phyloP scores from a whole-genome alignment of 2,329 filamentous ascomycete genomes.

The Lecanicillium sp. region DNA sequence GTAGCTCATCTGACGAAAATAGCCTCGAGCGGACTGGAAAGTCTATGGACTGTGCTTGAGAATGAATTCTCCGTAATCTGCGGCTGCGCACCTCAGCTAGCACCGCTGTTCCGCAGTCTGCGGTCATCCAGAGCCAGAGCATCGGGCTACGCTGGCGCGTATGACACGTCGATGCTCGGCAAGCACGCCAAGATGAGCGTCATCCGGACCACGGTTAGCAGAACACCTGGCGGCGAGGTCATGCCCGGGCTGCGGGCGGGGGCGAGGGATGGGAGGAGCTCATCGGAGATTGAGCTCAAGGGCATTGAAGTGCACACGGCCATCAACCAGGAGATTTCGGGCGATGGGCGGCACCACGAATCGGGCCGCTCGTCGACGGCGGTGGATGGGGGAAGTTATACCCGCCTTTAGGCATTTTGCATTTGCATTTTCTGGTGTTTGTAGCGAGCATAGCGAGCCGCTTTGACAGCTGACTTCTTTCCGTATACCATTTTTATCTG shows the following conservation, averaged over 20 bases:
- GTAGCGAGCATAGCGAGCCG: conserved; percentile 9
- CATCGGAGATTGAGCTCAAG: conserved; percentile 17
- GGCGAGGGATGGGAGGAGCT: conserved; percentile 8
- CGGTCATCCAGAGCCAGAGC: neutral
- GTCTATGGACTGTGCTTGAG: conserved; percentile 10
- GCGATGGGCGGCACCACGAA: neutral
- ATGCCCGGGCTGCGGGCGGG: neutral
- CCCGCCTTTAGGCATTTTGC: conserved; percentile 12
- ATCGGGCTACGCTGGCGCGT: conserved; percentile 10
- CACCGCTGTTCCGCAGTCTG: conserved; percentile 9
- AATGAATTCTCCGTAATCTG: conserved; percentile 14
- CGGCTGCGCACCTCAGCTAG: conserved; percentile 12
- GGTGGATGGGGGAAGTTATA: conserved; percentile 7
- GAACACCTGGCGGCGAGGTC: neutral
- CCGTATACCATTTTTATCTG: neutral
- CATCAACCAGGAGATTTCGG: conserved; percentile 16
- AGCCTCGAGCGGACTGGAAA: conserved; percentile 10
- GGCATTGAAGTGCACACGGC: conserved; percentile 17
- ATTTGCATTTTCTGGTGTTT: conserved; percentile 9
- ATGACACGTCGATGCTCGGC: conserved; percentile 9
- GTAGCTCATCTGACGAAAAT: neutral
- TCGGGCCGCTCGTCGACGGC: neutral
- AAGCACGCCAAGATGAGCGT: conserved; percentile 11
- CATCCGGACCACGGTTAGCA: conserved; percentile 12
- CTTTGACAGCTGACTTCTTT: conserved; percentile 2